These are phyloP conservation scores for Coemansia sp. DNA, from an alignment of 371 early-diverging fungal species.

Conservation along the genomic window DNA sequence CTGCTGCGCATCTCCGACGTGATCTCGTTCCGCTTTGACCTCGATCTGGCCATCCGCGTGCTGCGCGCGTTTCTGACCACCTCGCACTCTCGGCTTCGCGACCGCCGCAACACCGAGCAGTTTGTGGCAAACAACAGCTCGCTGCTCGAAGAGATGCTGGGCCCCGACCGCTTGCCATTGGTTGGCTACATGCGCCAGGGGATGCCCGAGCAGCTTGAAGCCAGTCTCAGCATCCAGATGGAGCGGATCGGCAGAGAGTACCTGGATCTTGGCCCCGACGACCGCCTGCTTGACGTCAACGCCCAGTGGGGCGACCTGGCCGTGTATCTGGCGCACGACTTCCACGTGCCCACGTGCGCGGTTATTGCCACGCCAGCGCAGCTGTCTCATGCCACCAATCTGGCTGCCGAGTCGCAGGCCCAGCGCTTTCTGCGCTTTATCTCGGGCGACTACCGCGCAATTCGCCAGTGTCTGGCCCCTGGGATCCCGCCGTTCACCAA, in stretches of 20 bases:
- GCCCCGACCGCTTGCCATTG: constrained; percentile 46
- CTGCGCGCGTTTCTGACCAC: constrained; percentile 19
- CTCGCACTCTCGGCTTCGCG: constrained; percentile 23
- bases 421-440: constrained; percentile 45
- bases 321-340: constrained; percentile 43
- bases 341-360: constrained; percentile 43
- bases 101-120: constrained; percentile 20
- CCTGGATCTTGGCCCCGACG: constrained; percentile 44
- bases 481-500: constrained; percentile 47
- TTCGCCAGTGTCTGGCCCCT: constrained; percentile 28
- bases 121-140: constrained; percentile 34
- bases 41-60: constrained; percentile 31
- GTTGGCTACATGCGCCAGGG: constrained; percentile 43
- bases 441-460: constrained; percentile 46
- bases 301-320: constrained; percentile 50
- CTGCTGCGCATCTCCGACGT: constrained; percentile 32
- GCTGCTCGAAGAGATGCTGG: constrained; percentile 44
- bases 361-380: constrained; percentile 42
- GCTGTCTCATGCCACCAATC: constrained; percentile 45
- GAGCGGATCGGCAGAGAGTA: constrained; percentile 43
- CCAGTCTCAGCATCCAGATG: constrained; percentile 32
- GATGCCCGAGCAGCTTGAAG: constrained; percentile 36
- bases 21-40: constrained; percentile 30
- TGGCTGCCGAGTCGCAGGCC: constrained; percentile 44
- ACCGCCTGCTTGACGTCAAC: constrained; percentile 41